Evolutionary conservation across 192 early-diverging fungal genomes (phyloP), one percentile per base, ranked within the genome.

Genomic region (Backusella tuberculispora): DNA sequence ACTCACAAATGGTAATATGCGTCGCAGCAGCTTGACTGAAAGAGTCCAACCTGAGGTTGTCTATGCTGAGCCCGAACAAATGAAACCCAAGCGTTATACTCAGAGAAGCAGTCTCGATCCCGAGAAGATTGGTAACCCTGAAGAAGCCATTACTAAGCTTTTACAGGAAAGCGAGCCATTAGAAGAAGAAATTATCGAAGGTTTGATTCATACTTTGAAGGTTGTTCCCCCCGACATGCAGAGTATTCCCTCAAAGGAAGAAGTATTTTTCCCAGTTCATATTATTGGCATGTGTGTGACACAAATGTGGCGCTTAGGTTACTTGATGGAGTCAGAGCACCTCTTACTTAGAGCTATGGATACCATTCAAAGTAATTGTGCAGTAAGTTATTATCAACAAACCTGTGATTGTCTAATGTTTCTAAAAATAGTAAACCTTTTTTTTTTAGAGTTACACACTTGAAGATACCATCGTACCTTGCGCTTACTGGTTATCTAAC

Each of bases 401-500:
- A 24, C 37, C 5, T 40, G 4, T 19, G 12, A 71, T 26, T 67
- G 6, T 24, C 7, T 40, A 42, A 6, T 42, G 14, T 60, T 42
- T 50, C 1, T 42, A 69, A 38, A 43, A n/a, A 34, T 78, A 38
- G 26, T 26, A 19, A 44, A 44, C 34, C 4, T 65, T 14, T 4
- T 53, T 24, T 47, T 37, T 42, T 14, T 74, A 75, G 64, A 84
- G 86, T 87, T 91, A 80, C 89, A 86, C 73, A 64, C 93, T 94
- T 63, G 95, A 96, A 63, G 93, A 93, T 77, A 92, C 94, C 7
- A 85, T 89, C 53, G 77, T 80, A 87, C 92, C 91, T 13, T 90
- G 91, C 69, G 94, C 93, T 14, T 99, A 95, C 89, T 99, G 98
- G 98, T 85, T 99, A 40, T 96, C 95, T 24, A 99, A 99, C 77